Percentiles rank a stretch among this genome's conserved stretches.
Conservation (phyloP, 140 eudicot species). For the Artemisia princeps region DNA sequence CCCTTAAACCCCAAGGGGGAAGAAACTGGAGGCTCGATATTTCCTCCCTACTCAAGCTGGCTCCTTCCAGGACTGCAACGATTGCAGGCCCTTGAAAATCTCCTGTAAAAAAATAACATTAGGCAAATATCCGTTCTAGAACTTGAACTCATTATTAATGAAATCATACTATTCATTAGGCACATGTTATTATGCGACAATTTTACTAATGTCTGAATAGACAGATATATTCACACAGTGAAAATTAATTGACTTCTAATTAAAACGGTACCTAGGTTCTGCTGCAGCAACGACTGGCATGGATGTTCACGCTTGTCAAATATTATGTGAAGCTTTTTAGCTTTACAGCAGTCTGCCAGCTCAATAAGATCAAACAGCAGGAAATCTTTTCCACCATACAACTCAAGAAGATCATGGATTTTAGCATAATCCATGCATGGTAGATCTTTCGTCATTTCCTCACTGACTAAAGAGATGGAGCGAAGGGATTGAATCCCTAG, state of each 20-base stretch:
- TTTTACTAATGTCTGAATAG: not conserved
- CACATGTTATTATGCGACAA: too few species aligned
- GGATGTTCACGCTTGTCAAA: slow-evolving; percentile 94
- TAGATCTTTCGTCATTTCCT: slow-evolving; percentile 87
- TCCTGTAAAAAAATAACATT: slow-evolving; percentile 44
- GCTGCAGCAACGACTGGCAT: slow-evolving; percentile 81
- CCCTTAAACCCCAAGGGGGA: slow-evolving; percentile 96
- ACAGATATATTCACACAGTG: slow-evolving; percentile 7
- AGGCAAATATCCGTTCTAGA: not conserved
- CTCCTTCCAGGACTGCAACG: slow-evolving; percentile 85
- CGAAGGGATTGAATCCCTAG: slow-evolving; percentile 88
- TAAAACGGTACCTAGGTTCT: slow-evolving; percentile 62
- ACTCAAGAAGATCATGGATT: slow-evolving; percentile 67
- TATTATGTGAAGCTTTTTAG: slow-evolving; percentile 69
- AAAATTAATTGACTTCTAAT: not conserved
- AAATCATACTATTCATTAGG: too few species aligned
- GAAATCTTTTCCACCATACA: slow-evolving; percentile 58
- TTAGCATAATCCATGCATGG: slow-evolving; percentile 84
- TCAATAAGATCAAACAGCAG: slow-evolving; percentile 83
- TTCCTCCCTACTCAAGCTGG: slow-evolving; percentile 85
- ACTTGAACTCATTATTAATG: too few species aligned
- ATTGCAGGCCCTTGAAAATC: slow-evolving; percentile 96
- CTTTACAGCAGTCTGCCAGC: slow-evolving; percentile 96
- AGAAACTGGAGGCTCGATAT: slow-evolving; percentile 82
- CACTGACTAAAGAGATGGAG: slow-evolving; percentile 74